A percentile compares a stretch with the other conserved stretches of the same genome.
phyloP scores from a whole-genome alignment of 2,329 filamentous ascomycete species.

The Aspergillus versicolor region DNA sequence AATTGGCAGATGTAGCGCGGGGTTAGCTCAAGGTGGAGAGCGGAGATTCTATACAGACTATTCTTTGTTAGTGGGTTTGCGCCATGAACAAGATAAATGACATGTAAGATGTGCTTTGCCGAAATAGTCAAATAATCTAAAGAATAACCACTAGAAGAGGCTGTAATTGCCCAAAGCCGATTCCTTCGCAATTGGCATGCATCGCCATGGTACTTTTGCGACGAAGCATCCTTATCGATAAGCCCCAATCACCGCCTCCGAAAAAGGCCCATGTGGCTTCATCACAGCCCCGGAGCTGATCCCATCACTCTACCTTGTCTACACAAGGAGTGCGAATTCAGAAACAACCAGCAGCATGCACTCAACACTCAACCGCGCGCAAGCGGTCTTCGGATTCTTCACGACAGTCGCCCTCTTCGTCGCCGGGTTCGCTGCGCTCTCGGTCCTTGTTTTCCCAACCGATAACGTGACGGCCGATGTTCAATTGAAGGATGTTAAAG shows the following conservation, averaged over 20 bases:
- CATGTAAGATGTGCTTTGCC: too few species aligned
- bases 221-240: slow-evolving; percentile 17
- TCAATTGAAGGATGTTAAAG: slow-evolving; percentile 67
- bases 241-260: slow-evolving; percentile 19
- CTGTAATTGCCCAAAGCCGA: background rate
- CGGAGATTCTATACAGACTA: background rate
- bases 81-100: background rate
- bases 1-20: background rate
- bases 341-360: slow-evolving; percentile 62
- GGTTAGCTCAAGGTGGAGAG: background rate
- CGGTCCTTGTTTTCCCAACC: slow-evolving; percentile 64
- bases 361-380: slow-evolving; percentile 77
- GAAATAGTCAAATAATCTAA: background rate
- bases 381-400: slow-evolving; percentile 97
- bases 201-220: background rate
- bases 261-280: slow-evolving; percentile 21
- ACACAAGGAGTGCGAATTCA: background rate
- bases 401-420: slow-evolving; percentile 87
- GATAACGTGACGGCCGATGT: slow-evolving; percentile 54
- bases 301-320: background rate
- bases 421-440: slow-evolving; percentile 75
- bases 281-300: background rate
- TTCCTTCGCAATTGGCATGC: background rate
- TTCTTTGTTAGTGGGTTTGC: too few species aligned
- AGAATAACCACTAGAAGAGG: background rate